Conservation (phyloP, 2,329 filamentous ascomycete genomes). For the Neonectria neomacrospora region DNA sequence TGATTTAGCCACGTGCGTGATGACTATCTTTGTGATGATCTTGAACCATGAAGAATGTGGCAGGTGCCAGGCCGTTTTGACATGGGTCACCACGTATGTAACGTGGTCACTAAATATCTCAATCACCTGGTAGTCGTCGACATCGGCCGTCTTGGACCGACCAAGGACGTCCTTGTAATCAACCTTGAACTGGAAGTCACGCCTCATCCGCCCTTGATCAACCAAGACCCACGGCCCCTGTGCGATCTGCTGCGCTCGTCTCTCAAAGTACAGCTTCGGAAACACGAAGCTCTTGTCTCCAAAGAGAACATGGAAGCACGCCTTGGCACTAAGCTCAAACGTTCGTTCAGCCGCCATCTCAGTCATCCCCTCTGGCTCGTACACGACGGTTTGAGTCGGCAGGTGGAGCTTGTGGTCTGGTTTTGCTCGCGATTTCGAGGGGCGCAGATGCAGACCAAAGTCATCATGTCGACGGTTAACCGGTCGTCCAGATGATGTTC, state of each 20-base stretch:
- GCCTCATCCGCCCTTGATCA: constrained; percentile 76
- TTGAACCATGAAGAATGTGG: constrained; percentile 83
- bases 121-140: constrained; percentile 87
- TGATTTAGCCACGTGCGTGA: constrained; percentile 92
- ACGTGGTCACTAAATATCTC: constrained; percentile 83
- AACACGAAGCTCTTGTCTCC: constrained; percentile 97
- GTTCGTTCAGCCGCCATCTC: constrained; percentile 79
- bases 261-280: constrained; percentile 87
- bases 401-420: constrained; percentile 79
- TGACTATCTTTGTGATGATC: constrained; percentile 89
- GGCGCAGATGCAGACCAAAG: constrained; percentile 50
- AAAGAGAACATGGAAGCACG: constrained; percentile 94
- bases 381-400: constrained; percentile 82
- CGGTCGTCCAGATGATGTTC: constrained; percentile 56
- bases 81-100: constrained; percentile 72
- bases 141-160: constrained; percentile 67
- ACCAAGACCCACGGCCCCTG: constrained; percentile 85
- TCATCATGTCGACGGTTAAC: constrained; percentile 47
- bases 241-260: constrained; percentile 80
- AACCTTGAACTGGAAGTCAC: constrained; percentile 85
- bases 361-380: constrained; percentile 85
- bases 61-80: constrained; percentile 81
- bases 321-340: constrained; percentile 93
- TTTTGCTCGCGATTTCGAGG: constrained; percentile 50
- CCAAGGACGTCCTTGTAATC: constrained; percentile 74